Evolutionary conservation across 805 yeast genomes (phyloP), one percentile per base, ranked within the genome.

Genomic region (Cyberlindnera amylophila): DNA sequence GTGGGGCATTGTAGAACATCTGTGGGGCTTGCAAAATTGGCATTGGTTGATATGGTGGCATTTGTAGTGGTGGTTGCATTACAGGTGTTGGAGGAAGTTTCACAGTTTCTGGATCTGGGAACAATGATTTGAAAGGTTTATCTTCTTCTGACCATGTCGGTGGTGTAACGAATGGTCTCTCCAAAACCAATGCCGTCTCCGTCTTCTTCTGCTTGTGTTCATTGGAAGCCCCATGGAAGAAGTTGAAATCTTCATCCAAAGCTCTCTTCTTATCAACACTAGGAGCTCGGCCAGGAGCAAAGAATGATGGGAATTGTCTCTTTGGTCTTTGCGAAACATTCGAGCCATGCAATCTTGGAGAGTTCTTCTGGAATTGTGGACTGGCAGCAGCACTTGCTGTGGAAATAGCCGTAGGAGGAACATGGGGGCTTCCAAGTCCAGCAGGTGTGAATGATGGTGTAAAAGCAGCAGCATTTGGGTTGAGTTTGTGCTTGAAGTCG

Each of bases 101-200:
- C 6, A 43, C 4, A 13, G 41, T 32, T 9, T 51, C 49, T 8
- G 42, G 29, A 42, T 69, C 69, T 3, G 81, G 75, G 62, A 80
- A 79, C 31, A 75, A 59, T 14, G 67, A 62, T 42, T 69, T 73
- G 61, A 78, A 77, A 2, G 82, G 69, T 44, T 75, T 79, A 34
- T 77, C 84, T 18, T 74, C 62, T 3, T 51, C 52, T 28, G 36
- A 69, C 95, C 95, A 86, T 0, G 90, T 82, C 39, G 95, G 95
- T 9, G 86, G 81, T 0, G 91, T 82, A 32, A 71, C 70, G 59
- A 75, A 86, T 6, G 93, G 80, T 52, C 70, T 77, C 51, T 81
- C 89, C 46, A 81, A 67, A 17, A 62, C 53, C 38, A 72, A 67
- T 5, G 42, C 23, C n/a, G 62, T 64, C 52, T 54, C 53, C 9